Evolutionary conservation across 2,329 filamentous ascomycete species (phyloP), one percentile per base, ranked within the genome.

Genomic region (Phoma sp.): DNA sequence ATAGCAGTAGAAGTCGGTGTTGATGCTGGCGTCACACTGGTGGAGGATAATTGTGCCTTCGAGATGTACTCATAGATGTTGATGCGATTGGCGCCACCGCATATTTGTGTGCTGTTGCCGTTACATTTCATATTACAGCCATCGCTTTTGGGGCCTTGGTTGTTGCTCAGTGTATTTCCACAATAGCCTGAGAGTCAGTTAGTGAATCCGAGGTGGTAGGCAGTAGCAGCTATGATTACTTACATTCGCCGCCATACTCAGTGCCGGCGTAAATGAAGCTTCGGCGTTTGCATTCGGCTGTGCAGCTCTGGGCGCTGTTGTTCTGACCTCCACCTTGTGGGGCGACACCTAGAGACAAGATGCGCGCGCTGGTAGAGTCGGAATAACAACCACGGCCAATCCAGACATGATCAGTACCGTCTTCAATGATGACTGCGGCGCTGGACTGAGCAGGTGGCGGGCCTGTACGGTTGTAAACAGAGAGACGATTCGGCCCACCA

Each of bases 11-110:
- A 18, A 23, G 24, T 50, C 5, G 47, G 35, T 22, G 47, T 44
- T 22, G 35, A 29, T n/a, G 41, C 33, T 18, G 40, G 33, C 10
- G 32, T 30, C 29, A 11, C 7, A 33, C 32, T 11, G 32, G 13
- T 52, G 10, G 48, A 42, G 10, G 22, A 40, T 14, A 35, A 23
- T 13, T 22, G 35, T 3, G 42, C 47, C 25, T 27, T 46, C 4
- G 39, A 14, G 11, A 52, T 18, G 14, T 46, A 45, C 11, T 52
- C 45, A 58, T 68, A 65, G 45, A 75, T 60, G 7, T 69, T 72
- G 43, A 65, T 46, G 13, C 60, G 60, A 24, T 59, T 49, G n/a
- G 53, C 14, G 11, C 56, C 62, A 37, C 62, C 60, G 24, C 62
- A 65, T 11, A 58, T 32, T 23, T 63, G 43, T 18, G 27, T 55